Percentiles rank a stretch among this genome's conserved stretches.
Conservation (phyloP, 331 rosid genomes). For the Dryas integrifolia region DNA sequence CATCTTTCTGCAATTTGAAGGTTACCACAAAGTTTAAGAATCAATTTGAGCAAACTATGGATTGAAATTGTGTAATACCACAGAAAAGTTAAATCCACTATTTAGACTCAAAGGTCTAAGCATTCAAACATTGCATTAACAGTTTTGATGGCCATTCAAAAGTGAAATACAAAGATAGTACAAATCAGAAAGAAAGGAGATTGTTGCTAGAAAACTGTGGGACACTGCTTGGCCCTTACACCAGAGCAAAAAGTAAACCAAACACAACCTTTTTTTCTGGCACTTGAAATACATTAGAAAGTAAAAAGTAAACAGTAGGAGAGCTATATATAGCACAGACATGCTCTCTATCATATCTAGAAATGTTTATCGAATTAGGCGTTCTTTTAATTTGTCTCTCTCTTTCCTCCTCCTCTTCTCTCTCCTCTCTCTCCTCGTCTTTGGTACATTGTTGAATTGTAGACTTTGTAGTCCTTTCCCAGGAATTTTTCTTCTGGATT, state of each 20-base stretch:
- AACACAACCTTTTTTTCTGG: constrained; percentile 31
- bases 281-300: constrained; percentile 35
- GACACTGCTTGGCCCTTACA: constrained; percentile 31
- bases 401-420: not conserved
- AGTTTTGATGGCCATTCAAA: not conserved
- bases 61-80: too few relatives aligned
- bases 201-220: constrained; percentile 19
- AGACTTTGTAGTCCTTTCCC: constrained; percentile 26
- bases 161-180: not conserved
- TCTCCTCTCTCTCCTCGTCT: constrained; percentile 12
- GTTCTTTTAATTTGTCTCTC: constrained; percentile 21
- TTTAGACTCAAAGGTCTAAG: too few relatives aligned
- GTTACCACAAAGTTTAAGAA: too few relatives aligned
- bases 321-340: constrained; percentile 35
- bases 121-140: not conserved
- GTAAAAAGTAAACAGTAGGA: constrained; percentile 27
- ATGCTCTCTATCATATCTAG: constrained; percentile 38
- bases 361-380: constrained; percentile 36
- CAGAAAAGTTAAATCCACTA: too few relatives aligned
- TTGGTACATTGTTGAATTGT: constrained; percentile 22
- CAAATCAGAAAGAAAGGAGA: not conserved
- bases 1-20: too few relatives aligned
- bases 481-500: constrained; percentile 10
- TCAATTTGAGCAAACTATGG: too few relatives aligned
- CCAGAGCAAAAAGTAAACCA: constrained; percentile 34